Percentiles rank a stretch among this genome's conserved stretches.
These are phyloP conservation scores for Wickerhamomyces bovis DNA, from an alignment of 805 yeast species.

Conservation along the genomic window DNA sequence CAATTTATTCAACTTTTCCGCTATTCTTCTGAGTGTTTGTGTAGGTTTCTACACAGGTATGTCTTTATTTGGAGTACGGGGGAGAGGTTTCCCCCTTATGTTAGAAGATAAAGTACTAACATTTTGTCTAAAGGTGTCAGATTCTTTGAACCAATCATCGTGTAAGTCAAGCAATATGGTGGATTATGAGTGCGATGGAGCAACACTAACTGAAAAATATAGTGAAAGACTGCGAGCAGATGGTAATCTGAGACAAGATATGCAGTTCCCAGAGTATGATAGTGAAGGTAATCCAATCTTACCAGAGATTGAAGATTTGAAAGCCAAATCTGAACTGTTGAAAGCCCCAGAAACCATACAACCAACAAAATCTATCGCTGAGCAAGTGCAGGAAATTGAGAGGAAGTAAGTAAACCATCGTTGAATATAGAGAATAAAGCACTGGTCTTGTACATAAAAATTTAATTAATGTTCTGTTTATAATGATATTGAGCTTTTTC, in stretches of 20 bases:
- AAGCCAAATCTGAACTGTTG: conserved; percentile 2
- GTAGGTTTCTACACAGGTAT: conserved; percentile 42
- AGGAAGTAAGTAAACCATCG: not conserved
- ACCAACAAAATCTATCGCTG: not conserved
- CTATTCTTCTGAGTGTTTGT: conserved; percentile 19
- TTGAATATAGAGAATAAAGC: not conserved
- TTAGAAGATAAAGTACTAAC: not conserved
- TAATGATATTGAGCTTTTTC: not conserved
- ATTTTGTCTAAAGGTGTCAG: conserved; percentile 37
- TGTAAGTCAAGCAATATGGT: conserved; percentile 38
- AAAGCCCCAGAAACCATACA: not conserved
- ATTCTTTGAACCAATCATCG: conserved; percentile 69
- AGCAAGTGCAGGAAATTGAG: conserved; percentile 2
- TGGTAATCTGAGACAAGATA: conserved; percentile 57
- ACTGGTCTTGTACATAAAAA: not conserved
- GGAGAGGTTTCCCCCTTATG: too few relatives aligned
- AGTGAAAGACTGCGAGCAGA: conserved; percentile 61
- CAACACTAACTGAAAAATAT: conserved; percentile 5
- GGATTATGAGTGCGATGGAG: not conserved
- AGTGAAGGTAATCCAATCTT: conserved; percentile 33
- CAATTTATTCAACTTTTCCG: conserved; percentile 24
- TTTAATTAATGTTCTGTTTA: not conserved
- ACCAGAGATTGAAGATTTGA: conserved; percentile 15
- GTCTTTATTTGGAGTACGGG: too few relatives aligned
- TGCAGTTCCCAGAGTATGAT: conserved; percentile 49